A percentile compares a stretch with the other conserved stretches of the same genome.
Evolutionary conservation across 2,329 filamentous ascomycete species (phyloP).

Genomic region (Neophaeococcomyces mojaviensis): DNA sequence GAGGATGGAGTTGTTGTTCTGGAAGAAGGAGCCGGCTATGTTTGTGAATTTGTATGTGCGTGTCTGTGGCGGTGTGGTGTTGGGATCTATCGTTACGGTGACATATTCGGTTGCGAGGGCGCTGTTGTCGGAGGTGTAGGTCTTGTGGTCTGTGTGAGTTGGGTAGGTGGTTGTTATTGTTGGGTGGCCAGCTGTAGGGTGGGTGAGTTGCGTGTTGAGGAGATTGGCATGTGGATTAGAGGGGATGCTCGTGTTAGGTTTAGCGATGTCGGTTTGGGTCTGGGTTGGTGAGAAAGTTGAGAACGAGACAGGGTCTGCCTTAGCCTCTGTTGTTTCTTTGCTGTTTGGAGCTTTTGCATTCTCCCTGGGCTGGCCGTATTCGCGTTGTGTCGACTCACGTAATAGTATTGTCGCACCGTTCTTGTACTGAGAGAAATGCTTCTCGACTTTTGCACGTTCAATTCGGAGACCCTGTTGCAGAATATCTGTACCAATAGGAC

Average conservation of each 20-base stretch:
- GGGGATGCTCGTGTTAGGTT: neutral
- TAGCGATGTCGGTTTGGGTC: neutral
- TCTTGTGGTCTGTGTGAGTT: constrained; percentile 67
- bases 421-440: constrained; percentile 63
- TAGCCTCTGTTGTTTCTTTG: constrained; percentile 9
- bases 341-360: constrained; percentile 17
- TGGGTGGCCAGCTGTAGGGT: constrained; percentile 37
- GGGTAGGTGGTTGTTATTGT: constrained; percentile 51
- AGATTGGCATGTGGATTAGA: neutral
- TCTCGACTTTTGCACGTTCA: constrained; percentile 68
- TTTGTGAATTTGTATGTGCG: constrained; percentile 80
- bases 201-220: constrained; percentile 8
- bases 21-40: constrained; percentile 91
- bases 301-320: constrained; percentile 1
- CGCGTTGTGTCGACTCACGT: constrained; percentile 72
- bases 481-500: constrained; percentile 84
- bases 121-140: constrained; percentile 80
- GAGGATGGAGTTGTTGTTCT: constrained; percentile 99
- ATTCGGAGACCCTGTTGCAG: constrained; percentile 70
- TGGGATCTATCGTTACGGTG: neutral
- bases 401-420: constrained; percentile 82
- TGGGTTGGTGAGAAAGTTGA: neutral
- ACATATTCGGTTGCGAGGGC: constrained; percentile 81
- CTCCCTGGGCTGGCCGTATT: constrained; percentile 20
- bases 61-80: neutral